Percentiles rank a stretch among this genome's conserved stretches.
Conservation (phyloP, 2,329 filamentous ascomycete species). For the Didymella segeticola region DNA sequence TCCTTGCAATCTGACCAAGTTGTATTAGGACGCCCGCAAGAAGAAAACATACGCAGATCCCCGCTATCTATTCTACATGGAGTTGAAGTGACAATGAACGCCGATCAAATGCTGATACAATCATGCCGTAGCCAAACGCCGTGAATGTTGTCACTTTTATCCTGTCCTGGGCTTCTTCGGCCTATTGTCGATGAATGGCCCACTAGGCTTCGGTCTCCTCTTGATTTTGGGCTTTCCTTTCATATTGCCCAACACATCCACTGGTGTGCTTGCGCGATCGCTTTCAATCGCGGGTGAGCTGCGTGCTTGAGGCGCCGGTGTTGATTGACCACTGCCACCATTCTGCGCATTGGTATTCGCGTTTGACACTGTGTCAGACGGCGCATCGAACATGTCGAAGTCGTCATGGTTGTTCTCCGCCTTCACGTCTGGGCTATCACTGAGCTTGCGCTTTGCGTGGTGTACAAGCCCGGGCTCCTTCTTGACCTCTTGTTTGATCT, state of each 20-base stretch:
- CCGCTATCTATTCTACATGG: conserved; percentile 10
- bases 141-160: conserved; percentile 6
- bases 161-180: conserved; percentile 38
- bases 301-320: conserved; percentile 31
- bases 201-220: conserved; percentile 30
- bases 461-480: conserved; percentile 70
- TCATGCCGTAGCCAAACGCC: not conserved
- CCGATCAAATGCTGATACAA: conserved; percentile 11
- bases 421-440: conserved; percentile 73
- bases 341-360: conserved; percentile 23
- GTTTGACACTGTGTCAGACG: conserved; percentile 31
- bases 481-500: conserved; percentile 31
- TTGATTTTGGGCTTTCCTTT: conserved; percentile 40
- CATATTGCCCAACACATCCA: conserved; percentile 9
- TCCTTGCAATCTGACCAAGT: conserved; percentile 8
- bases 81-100: conserved; percentile 2
- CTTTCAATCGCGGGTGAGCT: conserved; percentile 23
- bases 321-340: conserved; percentile 37
- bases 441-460: conserved; percentile 78
- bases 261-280: conserved; percentile 9
- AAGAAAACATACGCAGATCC: conserved; percentile 15
- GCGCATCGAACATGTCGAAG: conserved; percentile 39
- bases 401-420: conserved; percentile 32
- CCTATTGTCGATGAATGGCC: conserved; percentile 30
- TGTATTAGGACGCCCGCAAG: conserved; percentile 3